Evolutionary conservation across 352 stramenopile species (phyloP).

Genomic region (Hyaloperonospora brassicae): DNA sequence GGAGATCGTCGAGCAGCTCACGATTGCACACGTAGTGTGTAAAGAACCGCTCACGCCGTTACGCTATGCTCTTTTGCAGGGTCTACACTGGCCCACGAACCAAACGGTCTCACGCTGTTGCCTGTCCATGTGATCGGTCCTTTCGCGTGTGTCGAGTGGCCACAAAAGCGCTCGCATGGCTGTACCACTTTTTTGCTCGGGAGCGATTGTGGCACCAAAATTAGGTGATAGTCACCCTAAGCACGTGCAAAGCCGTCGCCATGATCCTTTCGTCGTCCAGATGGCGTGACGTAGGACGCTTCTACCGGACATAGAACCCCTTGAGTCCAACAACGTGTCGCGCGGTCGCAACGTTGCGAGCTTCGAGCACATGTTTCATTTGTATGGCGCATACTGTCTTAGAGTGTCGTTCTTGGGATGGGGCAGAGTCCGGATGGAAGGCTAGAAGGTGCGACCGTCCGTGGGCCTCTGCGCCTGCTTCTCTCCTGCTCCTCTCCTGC

Average conservation of each 20-base stretch:
- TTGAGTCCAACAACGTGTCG: conserved; percentile 24
- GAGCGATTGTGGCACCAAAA: conserved; percentile 30
- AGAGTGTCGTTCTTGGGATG: too few species aligned
- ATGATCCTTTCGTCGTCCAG: background rate
- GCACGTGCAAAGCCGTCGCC: background rate
- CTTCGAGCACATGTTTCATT: too few species aligned
- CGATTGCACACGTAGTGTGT: conserved; percentile 8
- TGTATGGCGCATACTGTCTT: too few species aligned
- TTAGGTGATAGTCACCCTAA: background rate
- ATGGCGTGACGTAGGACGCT: conserved; percentile 34
- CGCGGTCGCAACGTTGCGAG: conserved; percentile 40
- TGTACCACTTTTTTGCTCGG: conserved; percentile 36
- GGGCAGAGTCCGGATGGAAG: too few species aligned
- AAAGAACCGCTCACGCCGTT: background rate
- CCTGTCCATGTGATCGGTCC: conserved; percentile 9
- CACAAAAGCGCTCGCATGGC: conserved; percentile 24
- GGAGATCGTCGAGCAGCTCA: conserved; percentile 35
- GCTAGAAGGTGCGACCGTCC: too few species aligned
- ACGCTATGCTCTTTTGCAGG: too few species aligned
- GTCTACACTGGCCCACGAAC: too few species aligned
- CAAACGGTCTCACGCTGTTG: conserved; percentile 12
- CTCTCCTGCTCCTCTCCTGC: too few species aligned
- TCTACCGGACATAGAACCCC: conserved; percentile 19
- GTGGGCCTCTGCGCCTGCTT: too few species aligned
- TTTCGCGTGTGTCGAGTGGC: conserved; percentile 13